Base-by-base conservation (phyloP, 306 rosid species). In the Benincasa hispida region DNA sequence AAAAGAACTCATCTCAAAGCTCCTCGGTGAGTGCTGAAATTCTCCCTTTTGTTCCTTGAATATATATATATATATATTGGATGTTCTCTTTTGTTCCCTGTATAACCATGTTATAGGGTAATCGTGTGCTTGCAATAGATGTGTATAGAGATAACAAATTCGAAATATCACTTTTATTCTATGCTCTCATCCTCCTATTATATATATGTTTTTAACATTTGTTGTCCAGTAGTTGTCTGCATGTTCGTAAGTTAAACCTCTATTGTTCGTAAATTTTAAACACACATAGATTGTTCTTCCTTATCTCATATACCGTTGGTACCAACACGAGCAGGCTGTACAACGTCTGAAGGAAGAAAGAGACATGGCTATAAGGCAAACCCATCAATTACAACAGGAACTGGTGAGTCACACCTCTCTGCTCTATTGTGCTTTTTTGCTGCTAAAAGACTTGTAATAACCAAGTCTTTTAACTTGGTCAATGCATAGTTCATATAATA, bases 271-370 rank as follows among this genome's bases (percentile, higher is more conserved):
- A 54, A 53, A 17, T 30, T 56, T 74, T 54, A 15, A 34, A 58
- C 42, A 30, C 75, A 24, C 34, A 22, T 76, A 19, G 14, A 48
- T 79, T 84, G 39, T 41, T 37, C 13, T 19, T 61, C 51, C 56
- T 60, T 74, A 79, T 66, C 37, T 59, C 62, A 42, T 32, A 30
- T 32, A 42, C 41, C 18, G 18, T 63, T 19, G 51, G 21, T n/a
- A 10, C 41, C 83, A 42, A 80, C 47, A 84, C 85, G 76, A 60
- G 57, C 90, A 86, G 87, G 72, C 87, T 76, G 47, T 87, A 69
- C 91, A 89, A 65, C 87, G 65, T 51, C 76, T 92, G 84, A 89
- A 86, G 85, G 99, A 89, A 82, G 99, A 94, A 84, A 90, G 88
- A 83, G 99, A 94, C 76, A 81, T 82, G 21, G 91, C 93, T 77